A percentile compares a stretch with the other conserved stretches of the same genome.
Evolutionary conservation across 2,329 filamentous ascomycete genomes (phyloP).

Genomic region (Colletotrichum somersetense): DNA sequence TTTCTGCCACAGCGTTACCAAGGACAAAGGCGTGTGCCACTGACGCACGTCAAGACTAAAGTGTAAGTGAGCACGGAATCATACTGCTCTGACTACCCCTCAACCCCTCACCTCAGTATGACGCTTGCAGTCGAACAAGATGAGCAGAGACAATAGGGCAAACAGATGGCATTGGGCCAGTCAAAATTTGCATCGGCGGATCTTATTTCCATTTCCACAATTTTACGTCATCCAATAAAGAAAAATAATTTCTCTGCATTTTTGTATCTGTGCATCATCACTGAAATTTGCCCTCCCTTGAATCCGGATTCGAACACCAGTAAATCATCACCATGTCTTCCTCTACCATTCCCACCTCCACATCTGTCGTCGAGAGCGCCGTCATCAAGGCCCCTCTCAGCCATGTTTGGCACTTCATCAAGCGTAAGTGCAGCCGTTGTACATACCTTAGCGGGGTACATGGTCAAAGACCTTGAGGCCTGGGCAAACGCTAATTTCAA

Average conservation of each 20-base stretch:
- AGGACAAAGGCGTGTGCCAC: neutral
- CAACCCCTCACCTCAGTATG: constrained; percentile 1
- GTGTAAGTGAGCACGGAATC: neutral
- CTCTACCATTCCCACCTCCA: constrained; percentile 72
- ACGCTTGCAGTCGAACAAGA: neutral
- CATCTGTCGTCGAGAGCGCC: constrained; percentile 74
- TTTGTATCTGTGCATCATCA: constrained; percentile 51
- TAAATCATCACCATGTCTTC: constrained; percentile 45
- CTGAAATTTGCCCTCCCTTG: constrained; percentile 3
- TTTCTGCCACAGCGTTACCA: neutral
- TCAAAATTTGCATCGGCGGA: constrained; percentile 24
- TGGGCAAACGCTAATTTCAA: neutral
- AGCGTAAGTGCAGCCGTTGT: constrained; percentile 55
- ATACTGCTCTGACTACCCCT: constrained; percentile 9
- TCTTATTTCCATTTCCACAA: constrained; percentile 29
- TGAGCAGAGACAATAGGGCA: constrained; percentile 6
- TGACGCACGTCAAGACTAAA: neutral
- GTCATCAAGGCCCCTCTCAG: constrained; percentile 77
- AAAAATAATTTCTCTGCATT: constrained; percentile 9
- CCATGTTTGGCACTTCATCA: constrained; percentile 80
- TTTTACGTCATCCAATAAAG: constrained; percentile 26
- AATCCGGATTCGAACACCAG: neutral
- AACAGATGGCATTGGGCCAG: constrained; percentile 6
- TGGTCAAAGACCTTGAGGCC: neutral
- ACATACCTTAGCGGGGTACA: neutral